These are phyloP conservation scores for Reutealis trisperma DNA, from an alignment of 345 rosid species.

Conservation along the genomic window DNA sequence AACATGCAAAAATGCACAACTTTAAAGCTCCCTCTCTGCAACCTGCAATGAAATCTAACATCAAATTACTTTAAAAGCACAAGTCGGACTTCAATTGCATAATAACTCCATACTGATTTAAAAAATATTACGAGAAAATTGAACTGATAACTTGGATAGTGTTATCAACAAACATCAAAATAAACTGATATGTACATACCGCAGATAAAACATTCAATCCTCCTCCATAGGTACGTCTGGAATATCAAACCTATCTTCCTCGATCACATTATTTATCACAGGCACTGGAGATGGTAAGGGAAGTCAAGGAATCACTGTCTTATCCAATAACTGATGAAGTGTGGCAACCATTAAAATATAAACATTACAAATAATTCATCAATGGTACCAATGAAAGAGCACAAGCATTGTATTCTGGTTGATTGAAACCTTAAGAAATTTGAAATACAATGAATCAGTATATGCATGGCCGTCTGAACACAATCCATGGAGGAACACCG, in stretches of 20 bases:
- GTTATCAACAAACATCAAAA: neutral
- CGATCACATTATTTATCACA: constrained; percentile 64
- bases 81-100: neutral
- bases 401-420: neutral
- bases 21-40: neutral
- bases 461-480: no score
- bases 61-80: neutral
- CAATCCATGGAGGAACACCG: neutral
- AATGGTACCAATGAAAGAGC: no score
- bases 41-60: neutral
- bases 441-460: neutral
- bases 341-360: neutral
- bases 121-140: no score
- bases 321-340: neutral
- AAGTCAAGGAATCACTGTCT: constrained; percentile 56
- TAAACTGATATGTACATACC: constrained; percentile 4
- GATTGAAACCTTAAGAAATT: neutral
- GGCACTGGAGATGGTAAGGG: constrained; percentile 52
- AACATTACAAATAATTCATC: neutral
- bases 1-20: no score
- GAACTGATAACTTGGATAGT: no score
- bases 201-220: constrained; percentile 42
- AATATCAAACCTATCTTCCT: constrained; percentile 90
- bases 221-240: constrained; percentile 99
- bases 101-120: neutral